phyloP scores from a whole-genome alignment of 768 basidiomycete species.

The Termitomyces sp. region DNA sequence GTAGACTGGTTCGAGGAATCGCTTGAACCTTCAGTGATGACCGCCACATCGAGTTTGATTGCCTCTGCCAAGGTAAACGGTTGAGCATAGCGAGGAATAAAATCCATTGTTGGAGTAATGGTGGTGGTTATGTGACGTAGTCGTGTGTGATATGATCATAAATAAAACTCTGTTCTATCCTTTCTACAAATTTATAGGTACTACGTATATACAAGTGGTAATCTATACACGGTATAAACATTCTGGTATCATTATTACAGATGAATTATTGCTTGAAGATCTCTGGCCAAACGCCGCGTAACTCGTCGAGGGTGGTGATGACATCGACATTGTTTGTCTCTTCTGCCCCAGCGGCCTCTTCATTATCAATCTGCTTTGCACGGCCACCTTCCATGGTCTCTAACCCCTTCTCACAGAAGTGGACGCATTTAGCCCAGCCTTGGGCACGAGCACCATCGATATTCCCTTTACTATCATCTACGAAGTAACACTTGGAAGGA shows the following conservation, averaged over 20 bases:
- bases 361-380: constrained; percentile 43
- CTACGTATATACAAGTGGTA: constrained; percentile 1
- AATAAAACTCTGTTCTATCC: neutral
- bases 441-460: constrained; percentile 60
- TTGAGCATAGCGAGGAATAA: constrained; percentile 62
- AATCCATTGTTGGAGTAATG: constrained; percentile 48
- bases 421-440: constrained; percentile 73
- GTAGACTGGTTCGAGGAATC: neutral
- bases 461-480: constrained; percentile 75
- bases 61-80: constrained; percentile 74
- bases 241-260: constrained; percentile 8
- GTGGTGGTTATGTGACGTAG: neutral
- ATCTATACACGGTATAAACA: constrained; percentile 2
- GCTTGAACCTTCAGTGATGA: constrained; percentile 65
- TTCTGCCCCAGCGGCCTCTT: constrained; percentile 28
- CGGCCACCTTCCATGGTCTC: constrained; percentile 62
- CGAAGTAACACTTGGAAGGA: constrained; percentile 69
- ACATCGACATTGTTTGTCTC: constrained; percentile 44
- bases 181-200: neutral
- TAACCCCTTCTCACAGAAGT: constrained; percentile 70
- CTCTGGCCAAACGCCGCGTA: constrained; percentile 72
- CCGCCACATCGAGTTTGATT: constrained; percentile 55
- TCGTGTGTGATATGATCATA: neutral
- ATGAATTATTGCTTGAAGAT: constrained; percentile 47
- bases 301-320: constrained; percentile 58